These are phyloP conservation scores for Ceratopteris richardii DNA, from an alignment of 75 land plant species.

Conservation along the genomic window DNA sequence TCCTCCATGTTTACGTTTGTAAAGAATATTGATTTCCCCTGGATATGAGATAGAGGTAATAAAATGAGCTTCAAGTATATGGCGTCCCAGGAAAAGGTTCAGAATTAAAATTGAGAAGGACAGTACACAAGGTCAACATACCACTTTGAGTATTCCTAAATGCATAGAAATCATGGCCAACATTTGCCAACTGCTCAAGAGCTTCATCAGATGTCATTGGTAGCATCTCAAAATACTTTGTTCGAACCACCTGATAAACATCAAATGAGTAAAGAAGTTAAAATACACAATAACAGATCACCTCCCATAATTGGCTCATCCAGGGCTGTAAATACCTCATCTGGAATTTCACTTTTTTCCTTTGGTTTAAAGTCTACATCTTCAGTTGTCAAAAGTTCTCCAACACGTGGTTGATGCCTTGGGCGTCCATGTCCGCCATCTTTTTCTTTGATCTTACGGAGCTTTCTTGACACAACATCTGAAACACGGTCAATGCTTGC, in stretches of 20 bases:
- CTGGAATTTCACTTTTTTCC: conserved; percentile 20
- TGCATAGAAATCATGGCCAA: conserved; percentile 89
- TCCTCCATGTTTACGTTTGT: conserved; percentile 82
- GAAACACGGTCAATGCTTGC: conserved; percentile 84
- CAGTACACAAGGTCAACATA: too few species aligned
- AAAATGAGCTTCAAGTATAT: too few species aligned
- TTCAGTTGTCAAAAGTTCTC: conserved; percentile 32
- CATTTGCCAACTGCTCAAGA: conserved; percentile 61
- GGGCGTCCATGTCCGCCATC: conserved; percentile 73
- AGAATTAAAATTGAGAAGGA: too few species aligned
- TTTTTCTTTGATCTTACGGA: conserved; percentile 96
- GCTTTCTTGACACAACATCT: conserved; percentile 67
- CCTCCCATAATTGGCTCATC: too few species aligned
- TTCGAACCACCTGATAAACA: conserved; percentile 66
- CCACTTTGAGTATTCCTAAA: conserved; percentile 89
- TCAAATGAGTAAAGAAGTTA: neutral
- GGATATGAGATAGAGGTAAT: too few species aligned
- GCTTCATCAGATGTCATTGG: conserved; percentile 75
- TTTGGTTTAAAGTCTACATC: conserved; percentile 16
- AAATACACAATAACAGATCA: too few species aligned
- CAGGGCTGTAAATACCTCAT: conserved; percentile 14
- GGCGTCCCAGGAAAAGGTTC: too few species aligned
- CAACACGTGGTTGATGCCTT: conserved; percentile 44
- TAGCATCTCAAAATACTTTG: conserved; percentile 89
- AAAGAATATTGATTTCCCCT: conserved; percentile 91